These are phyloP conservation scores for Hirschioporus abietinus DNA, from an alignment of 768 basidiomycete species.

Conservation along the genomic window DNA sequence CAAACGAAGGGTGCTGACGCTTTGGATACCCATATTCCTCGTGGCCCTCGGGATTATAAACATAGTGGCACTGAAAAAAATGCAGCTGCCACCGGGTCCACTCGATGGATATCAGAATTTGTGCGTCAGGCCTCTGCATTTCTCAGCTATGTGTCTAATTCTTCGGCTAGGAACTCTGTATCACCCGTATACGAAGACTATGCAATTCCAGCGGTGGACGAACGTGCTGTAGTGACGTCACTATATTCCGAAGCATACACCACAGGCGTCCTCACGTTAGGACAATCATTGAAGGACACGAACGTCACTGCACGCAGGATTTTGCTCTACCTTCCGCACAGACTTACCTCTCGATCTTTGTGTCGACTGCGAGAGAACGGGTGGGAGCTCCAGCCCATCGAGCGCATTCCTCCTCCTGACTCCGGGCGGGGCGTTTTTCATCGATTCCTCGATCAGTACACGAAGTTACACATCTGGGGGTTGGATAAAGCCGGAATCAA, in stretches of 20 bases:
- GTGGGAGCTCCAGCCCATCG: slow-evolving; percentile 24
- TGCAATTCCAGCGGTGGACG: background rate
- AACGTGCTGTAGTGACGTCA: slow-evolving; percentile 24
- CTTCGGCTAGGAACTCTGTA: background rate
- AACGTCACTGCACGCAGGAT: slow-evolving; percentile 25
- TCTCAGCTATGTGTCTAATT: background rate
- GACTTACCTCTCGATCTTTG: slow-evolving; percentile 24
- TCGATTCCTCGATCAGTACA: slow-evolving; percentile 30
- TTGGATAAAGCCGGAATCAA: slow-evolving; percentile 25
- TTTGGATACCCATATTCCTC: background rate
- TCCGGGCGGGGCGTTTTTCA: slow-evolving; percentile 21
- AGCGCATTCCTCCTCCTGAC: slow-evolving; percentile 28
- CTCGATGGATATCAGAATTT: background rate
- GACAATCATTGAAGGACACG: slow-evolving; percentile 22
- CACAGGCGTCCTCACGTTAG: slow-evolving; percentile 25
- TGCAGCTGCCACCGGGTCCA: background rate
- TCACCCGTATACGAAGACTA: background rate
- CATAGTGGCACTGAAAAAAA: background rate
- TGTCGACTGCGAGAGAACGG: slow-evolving; percentile 26
- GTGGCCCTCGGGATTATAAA: background rate
- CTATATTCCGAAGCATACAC: slow-evolving; percentile 28
- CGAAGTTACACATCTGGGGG: slow-evolving; percentile 31
- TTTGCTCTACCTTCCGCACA: slow-evolving; percentile 27
- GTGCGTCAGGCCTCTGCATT: background rate
- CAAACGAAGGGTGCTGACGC: background rate